A percentile compares a stretch with the other conserved stretches of the same genome.
Conservation (phyloP, 2,329 filamentous ascomycete genomes). For the Alternaria angustiovoidea region DNA sequence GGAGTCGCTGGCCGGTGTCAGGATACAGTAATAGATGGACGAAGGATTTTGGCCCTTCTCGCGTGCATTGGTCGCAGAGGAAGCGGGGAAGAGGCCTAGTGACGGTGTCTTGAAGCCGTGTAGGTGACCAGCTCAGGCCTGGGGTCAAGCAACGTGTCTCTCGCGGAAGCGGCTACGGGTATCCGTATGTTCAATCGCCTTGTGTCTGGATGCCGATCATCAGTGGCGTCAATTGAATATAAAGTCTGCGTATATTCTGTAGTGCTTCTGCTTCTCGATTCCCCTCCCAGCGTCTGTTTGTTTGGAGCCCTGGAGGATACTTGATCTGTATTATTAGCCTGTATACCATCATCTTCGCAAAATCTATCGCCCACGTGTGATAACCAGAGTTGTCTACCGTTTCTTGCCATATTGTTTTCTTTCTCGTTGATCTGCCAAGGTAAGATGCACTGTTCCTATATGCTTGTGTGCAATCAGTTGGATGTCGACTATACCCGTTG, state of each 20-base stretch:
- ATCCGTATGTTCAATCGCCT: neutral
- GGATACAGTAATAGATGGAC: neutral
- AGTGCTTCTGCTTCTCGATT: neutral
- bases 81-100: conserved; percentile 1
- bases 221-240: neutral
- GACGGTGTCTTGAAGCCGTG: neutral
- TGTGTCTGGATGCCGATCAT: neutral
- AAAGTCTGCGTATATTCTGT: neutral
- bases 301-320: neutral
- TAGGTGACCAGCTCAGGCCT: neutral
- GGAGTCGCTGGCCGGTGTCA: neutral
- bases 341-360: conserved; percentile 5
- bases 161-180: neutral
- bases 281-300: neutral
- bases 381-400: neutral
- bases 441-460: neutral
- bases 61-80: neutral
- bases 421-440: neutral
- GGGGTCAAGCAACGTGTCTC: neutral
- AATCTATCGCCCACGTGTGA: neutral
- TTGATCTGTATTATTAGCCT: conserved; percentile 9
- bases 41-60: neutral
- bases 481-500: neutral
- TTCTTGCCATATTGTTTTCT: neutral
- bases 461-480: neutral